Percentiles rank a stretch among this genome's conserved stretches.
Evolutionary conservation across 306 rosid species (phyloP).

Genomic region (Corylus heterophylla): DNA sequence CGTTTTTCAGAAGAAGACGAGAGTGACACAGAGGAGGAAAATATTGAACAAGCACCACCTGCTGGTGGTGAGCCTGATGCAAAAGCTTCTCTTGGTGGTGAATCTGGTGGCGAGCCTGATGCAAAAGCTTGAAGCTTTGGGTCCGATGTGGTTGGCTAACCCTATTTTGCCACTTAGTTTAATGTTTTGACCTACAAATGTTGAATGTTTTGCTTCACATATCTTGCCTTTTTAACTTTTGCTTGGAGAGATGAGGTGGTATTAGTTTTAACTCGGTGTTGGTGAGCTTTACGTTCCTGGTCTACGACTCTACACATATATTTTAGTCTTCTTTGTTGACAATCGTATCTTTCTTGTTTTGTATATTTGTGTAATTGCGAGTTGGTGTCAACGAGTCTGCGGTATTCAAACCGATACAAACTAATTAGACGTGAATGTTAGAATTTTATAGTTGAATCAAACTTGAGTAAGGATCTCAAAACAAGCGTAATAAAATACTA

Average conservation of each 20-base stretch:
- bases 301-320: neutral
- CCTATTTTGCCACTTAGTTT: neutral
- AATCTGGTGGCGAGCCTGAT: neutral
- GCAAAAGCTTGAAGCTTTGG: neutral
- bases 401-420: too few species aligned
- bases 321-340: neutral
- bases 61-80: slow-evolving; percentile 12
- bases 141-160: neutral
- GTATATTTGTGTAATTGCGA: too few species aligned
- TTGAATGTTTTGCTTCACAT: neutral
- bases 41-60: neutral
- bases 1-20: slow-evolving; percentile 13
- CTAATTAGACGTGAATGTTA: too few species aligned
- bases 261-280: neutral
- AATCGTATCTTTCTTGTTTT: neutral
- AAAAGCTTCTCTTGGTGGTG: neutral
- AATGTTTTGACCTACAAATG: neutral
- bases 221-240: neutral
- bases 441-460: too few species aligned
- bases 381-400: too few species aligned
- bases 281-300: neutral
- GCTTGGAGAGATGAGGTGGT: neutral
- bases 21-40: slow-evolving; percentile 31
- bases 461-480: too few species aligned
- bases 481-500: too few species aligned